Evolutionary conservation across 352 stramenopile genomes (phyloP), one percentile per base, ranked within the genome.

Genomic region (Blastocystis sp.): DNA sequence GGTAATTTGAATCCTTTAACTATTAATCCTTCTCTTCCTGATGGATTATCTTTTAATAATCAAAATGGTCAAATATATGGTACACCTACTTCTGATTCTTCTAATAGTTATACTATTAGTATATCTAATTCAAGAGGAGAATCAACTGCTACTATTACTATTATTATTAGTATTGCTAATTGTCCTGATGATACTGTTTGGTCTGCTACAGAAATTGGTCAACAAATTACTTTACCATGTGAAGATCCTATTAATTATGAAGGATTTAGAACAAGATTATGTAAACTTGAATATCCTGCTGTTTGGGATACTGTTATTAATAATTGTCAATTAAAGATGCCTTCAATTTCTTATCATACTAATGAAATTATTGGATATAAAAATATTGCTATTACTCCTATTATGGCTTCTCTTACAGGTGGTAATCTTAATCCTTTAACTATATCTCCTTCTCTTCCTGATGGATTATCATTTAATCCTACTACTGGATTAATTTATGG

Each of bases 391-490:
- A 62, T 62, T 42, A 28, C 9, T 16, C 52, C 52, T 11, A 62
- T 62, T 32, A 33, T 62, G 18, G 39, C 52, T 5, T 27, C 41
- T 24, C 28, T 62, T 21, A 27, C 52, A 16, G 52, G 52, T 2
- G 36, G 24, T 6, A 25, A 28, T 13, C 48, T 62, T n/a, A 52
- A 19, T 19, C 40, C 34, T 19, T 42, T 39, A 4, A 52, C 34
- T n/a, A 62, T 62, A 25, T 21, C 2, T 11, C 52, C 52, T 9
- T 54, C 4, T 9, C 52, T 62, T 2, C 52, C 52, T 21, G 19
- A 39, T 5, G 52, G 52, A 43, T 42, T 62, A 13, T 62, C 48
- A 32, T 62, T 62, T 42, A 45, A 62, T 27, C 52, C 52, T 13
- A 5, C 24, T 3, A 52, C 52, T 1, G 52, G 39, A 7, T 23